Base-by-base conservation (phyloP, 805 yeast species). In the Kregervanrija delftensis region DNA sequence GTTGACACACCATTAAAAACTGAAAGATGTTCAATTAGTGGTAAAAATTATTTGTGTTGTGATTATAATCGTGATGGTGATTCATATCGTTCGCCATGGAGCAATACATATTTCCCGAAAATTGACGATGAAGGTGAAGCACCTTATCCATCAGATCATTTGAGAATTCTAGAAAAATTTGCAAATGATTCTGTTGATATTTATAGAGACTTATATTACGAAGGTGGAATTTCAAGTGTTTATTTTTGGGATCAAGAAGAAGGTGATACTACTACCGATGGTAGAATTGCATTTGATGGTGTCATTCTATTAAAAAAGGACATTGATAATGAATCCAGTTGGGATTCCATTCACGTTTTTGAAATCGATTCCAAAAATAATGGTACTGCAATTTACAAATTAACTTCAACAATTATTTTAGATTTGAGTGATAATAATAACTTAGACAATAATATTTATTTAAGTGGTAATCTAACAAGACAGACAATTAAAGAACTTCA, bases 31-130 rank as follows among this genome's bases (percentile, higher is more conserved):
- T 53, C 58, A 9, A 64, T 66, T 28, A 60, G 77, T 11, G 86
- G 86, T 10, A 84, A 84, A 64, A 76, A 74, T 47, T 91, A 73
- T 60, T 72, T 91, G 46, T 77, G 90, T 42, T 91, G 98, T 66
- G 99, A 91, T 63, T 91, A 91, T 63, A 91, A 91, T 65, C 75
- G 99, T 54, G 99, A 91, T 59, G 90, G 95, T 8, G 98, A 91
- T 64, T 81, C 90, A 15, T 86, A 76, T 65, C 74, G 98, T 54
- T 86, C 96, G 0, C 99, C 98, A 5, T 89, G 91, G 88, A 74
- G 87, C 15, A 88, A 88, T 60, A 71, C 72, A 49, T 91, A 86
- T 65, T 76, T 72, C 50, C 84, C 86, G 0, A 47, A 42, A 5
- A 55, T 66, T 8, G 61, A 69, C 6, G 81, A 74, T 42, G 83